These are phyloP conservation scores for Tuber borchii DNA, from an alignment of 495 filamentous ascomycete genomes.

Conservation along the genomic window DNA sequence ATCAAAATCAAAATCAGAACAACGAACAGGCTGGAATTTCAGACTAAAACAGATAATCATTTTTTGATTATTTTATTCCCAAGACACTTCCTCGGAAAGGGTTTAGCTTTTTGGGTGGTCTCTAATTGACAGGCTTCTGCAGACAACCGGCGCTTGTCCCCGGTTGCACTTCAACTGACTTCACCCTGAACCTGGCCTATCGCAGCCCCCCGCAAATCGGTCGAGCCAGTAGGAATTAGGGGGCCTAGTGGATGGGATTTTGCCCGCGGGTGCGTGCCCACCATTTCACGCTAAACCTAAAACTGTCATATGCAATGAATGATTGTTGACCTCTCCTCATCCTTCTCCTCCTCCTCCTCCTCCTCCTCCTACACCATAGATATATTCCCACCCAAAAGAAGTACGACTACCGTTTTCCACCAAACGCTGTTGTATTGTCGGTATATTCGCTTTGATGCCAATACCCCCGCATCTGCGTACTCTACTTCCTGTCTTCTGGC, in stretches of 20 bases:
- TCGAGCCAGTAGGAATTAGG: constrained; percentile 21
- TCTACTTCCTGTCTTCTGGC: background rate
- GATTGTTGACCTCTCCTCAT: constrained; percentile 24
- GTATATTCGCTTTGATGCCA: background rate
- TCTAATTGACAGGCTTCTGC: constrained; percentile 37
- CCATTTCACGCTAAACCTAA: constrained; percentile 8
- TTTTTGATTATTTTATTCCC: constrained; percentile 8
- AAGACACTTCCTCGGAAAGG: constrained; percentile 24
- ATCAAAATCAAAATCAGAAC: constrained; percentile 4
- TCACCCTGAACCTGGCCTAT: constrained; percentile 39
- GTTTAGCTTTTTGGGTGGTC: constrained; percentile 31
- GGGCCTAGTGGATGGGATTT: constrained; percentile 20
- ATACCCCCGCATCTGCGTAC: background rate
- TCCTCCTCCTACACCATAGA: constrained; percentile 4
- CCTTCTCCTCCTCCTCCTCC: background rate
- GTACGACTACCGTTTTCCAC: constrained; percentile 1
- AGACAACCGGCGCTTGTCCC: constrained; percentile 35
- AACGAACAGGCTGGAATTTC: constrained; percentile 1
- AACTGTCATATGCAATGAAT: background rate
- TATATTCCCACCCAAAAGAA: constrained; percentile 24
- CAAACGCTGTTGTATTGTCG: background rate
- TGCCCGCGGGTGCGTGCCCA: constrained; percentile 26
- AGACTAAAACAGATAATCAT: constrained; percentile 3
- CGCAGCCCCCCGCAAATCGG: constrained; percentile 29
- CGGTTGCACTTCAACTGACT: constrained; percentile 38